Evolutionary conservation across 345 rosid genomes (phyloP).

Genomic region (Eutrema yunnanense): DNA sequence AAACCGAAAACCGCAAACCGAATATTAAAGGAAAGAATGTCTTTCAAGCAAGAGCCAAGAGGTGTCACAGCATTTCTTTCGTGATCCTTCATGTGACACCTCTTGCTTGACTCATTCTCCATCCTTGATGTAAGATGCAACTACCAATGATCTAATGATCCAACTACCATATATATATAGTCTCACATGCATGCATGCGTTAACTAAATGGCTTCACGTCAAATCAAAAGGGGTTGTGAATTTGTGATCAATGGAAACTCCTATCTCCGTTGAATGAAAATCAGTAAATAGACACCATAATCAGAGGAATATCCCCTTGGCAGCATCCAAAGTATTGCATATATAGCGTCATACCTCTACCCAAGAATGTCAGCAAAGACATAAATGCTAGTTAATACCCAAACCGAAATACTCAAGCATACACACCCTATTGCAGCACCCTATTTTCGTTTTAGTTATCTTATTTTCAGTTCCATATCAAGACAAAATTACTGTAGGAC

Average conservation of each 20-base stretch:
- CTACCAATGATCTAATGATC: background rate
- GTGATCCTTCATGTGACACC: constrained; percentile 19
- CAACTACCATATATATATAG: background rate
- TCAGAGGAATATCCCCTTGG: constrained; percentile 36
- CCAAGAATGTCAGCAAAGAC: constrained; percentile 25
- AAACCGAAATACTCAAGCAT: too few species aligned
- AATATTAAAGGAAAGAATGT: background rate
- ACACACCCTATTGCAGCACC: too few species aligned
- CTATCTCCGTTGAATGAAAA: background rate
- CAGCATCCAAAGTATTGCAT: constrained; percentile 72
- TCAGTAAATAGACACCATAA: constrained; percentile 6
- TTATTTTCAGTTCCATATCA: too few species aligned
- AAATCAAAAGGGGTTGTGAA: too few species aligned
- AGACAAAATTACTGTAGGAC: too few species aligned
- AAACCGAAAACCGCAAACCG: background rate
- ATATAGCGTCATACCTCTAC: constrained; percentile 82
- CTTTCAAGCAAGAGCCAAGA: background rate
- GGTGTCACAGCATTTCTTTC: background rate
- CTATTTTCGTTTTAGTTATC: too few species aligned
- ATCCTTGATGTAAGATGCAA: background rate
- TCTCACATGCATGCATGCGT: background rate
- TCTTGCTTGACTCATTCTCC: constrained; percentile 11
- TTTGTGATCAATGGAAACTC: background rate
- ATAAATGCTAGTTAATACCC: constrained; percentile 3
- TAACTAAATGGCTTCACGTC: background rate